Conservation (phyloP, 768 basidiomycete genomes). For the Pleurotus djamor region DNA sequence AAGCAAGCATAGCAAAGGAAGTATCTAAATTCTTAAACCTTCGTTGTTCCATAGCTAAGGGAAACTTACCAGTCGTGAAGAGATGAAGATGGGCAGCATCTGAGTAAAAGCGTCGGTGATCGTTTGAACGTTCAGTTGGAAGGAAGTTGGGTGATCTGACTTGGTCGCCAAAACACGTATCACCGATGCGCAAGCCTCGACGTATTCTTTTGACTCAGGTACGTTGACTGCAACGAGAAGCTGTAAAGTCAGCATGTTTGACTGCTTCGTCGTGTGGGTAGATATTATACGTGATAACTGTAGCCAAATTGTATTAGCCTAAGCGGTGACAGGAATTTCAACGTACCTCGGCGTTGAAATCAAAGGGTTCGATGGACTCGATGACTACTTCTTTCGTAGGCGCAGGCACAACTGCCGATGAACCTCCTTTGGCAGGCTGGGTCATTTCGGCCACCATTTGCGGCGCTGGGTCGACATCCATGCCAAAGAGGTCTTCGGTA, state of each 20-base stretch:
- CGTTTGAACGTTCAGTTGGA: background rate
- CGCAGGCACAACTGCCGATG: slow-evolving; percentile 14
- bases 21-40: slow-evolving; percentile 31
- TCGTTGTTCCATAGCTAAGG: slow-evolving; percentile 7
- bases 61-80: slow-evolving; percentile 37
- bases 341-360: slow-evolving; percentile 58
- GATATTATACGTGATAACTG: slow-evolving; percentile 64
- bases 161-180: background rate
- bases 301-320: slow-evolving; percentile 1
- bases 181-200: slow-evolving; percentile 37
- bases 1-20: slow-evolving; percentile 47
- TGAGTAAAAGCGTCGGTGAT: slow-evolving; percentile 33
- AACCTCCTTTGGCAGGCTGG: background rate
- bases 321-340: background rate
- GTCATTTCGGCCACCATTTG: background rate
- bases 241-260: slow-evolving; percentile 47
- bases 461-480: slow-evolving; percentile 12
- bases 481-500: slow-evolving; percentile 12
- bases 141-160: background rate
- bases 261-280: slow-evolving; percentile 44
- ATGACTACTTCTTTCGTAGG: slow-evolving; percentile 21
- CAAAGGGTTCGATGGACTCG: slow-evolving; percentile 35
- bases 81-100: slow-evolving; percentile 35
- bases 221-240: slow-evolving; percentile 39
- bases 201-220: slow-evolving; percentile 29